Evolutionary conservation across 257 asterid species (phyloP).

Genomic region (Nicotiana sylvestris): DNA sequence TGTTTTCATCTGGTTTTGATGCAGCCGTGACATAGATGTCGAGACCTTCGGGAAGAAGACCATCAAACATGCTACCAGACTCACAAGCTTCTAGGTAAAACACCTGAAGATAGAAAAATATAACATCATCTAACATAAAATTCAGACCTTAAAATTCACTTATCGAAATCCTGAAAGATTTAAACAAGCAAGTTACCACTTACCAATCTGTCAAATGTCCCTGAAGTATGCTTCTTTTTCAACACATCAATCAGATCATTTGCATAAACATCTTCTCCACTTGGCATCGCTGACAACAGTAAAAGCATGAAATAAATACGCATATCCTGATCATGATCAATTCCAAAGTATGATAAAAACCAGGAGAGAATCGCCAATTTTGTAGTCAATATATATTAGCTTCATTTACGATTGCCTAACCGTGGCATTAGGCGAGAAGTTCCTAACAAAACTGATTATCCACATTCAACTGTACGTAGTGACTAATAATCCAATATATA

Average conservation of each 20-base stretch:
- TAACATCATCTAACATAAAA: background rate
- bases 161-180: background rate
- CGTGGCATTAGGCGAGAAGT: background rate
- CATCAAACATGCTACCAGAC: constrained; percentile 94
- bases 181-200: background rate
- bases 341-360: background rate
- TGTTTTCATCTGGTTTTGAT: constrained; percentile 82
- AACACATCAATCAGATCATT: constrained; percentile 50
- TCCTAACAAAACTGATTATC: background rate
- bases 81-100: constrained; percentile 96
- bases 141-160: background rate
- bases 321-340: no score
- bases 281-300: constrained; percentile 64
- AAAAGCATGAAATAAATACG: no score
- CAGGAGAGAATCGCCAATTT: background rate
- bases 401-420: background rate
- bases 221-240: constrained; percentile 73
- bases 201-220: constrained; percentile 88
- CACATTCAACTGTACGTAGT: background rate
- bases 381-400: background rate
- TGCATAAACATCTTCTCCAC: constrained; percentile 64
- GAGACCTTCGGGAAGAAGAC: constrained; percentile 75
- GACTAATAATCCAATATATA: background rate
- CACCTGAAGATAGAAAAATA: constrained; percentile 37
- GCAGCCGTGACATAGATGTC: constrained; percentile 92